Conservation (phyloP, 192 early-diverging fungal genomes). For the Funneliformis geosporum region DNA sequence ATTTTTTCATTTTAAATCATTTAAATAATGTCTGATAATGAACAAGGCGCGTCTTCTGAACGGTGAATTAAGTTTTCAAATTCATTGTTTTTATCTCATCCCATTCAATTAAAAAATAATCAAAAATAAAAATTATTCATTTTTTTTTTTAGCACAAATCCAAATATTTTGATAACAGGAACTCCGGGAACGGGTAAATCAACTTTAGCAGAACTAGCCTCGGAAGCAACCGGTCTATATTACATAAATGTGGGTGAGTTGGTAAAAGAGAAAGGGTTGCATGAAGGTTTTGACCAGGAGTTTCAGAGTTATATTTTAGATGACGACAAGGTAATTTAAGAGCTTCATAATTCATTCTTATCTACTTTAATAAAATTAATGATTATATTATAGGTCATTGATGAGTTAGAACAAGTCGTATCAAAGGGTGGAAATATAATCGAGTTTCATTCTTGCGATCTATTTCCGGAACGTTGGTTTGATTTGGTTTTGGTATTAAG, state of each 20-base stretch:
- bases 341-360: not conserved
- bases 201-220: slow-evolving; percentile 75
- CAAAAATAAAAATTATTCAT: not conserved
- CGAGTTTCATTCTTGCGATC: slow-evolving; percentile 93
- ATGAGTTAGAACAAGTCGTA: slow-evolving; percentile 88
- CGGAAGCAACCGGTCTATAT: slow-evolving; percentile 68
- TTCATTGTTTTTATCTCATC: not conserved
- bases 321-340: slow-evolving; percentile 78
- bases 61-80: not conserved
- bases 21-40: no score
- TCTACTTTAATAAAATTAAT: not conserved
- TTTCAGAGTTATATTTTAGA: slow-evolving; percentile 87
- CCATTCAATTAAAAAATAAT: not conserved
- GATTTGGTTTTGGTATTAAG: slow-evolving; percentile 92
- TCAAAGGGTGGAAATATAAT: slow-evolving; percentile 81
- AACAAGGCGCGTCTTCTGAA: not conserved
- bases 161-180: slow-evolving; percentile 84
- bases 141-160: slow-evolving; percentile 38
- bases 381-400: slow-evolving; percentile 69
- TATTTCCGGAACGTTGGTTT: slow-evolving; percentile 98
- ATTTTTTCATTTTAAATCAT: no score
- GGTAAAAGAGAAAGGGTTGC: slow-evolving; percentile 83
- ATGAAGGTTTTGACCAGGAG: slow-evolving; percentile 85
- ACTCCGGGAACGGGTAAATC: slow-evolving; percentile 88
- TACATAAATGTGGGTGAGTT: slow-evolving; percentile 87